Conservation (phyloP, 768 basidiomycete species). For the Suillus fuscotomentosus region DNA sequence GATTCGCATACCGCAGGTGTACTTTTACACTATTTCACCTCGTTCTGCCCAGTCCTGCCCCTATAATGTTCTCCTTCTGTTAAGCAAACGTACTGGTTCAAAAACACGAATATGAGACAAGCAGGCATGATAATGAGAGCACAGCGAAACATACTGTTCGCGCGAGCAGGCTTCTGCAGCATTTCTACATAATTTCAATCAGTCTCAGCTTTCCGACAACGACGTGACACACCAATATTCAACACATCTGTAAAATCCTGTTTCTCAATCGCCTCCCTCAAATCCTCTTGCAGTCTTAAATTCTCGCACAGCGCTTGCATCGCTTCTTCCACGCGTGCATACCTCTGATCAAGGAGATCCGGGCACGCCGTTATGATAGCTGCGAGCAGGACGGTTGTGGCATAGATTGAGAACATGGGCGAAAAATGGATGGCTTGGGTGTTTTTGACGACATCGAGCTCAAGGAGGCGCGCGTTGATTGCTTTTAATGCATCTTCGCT, state of each 20-base stretch:
- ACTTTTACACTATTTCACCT: neutral
- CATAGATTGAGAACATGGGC: neutral
- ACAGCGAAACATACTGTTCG: neutral
- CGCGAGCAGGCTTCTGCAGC: neutral
- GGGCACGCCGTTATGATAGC: neutral
- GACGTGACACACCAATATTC: neutral
- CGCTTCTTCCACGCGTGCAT: neutral
- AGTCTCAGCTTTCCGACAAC: neutral
- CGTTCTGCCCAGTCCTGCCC: no score
- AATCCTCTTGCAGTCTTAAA: neutral
- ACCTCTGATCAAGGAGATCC: neutral
- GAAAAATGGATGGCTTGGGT: neutral
- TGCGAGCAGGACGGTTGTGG: constrained; percentile 1
- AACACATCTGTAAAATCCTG: neutral
- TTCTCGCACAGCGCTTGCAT: neutral
- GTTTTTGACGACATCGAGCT: constrained; percentile 2
- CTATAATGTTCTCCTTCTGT: constrained; percentile 2
- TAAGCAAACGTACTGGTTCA: neutral
- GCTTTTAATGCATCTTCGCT: neutral
- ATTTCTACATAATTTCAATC: neutral
- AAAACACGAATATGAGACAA: neutral
- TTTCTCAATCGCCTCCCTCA: constrained; percentile 1
- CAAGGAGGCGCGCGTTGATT: neutral
- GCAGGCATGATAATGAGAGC: neutral
- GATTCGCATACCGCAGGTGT: no score